Percentiles rank a stretch among this genome's conserved stretches.
phyloP scores from a whole-genome alignment of 345 rosid species.

The Balakata baccata region DNA sequence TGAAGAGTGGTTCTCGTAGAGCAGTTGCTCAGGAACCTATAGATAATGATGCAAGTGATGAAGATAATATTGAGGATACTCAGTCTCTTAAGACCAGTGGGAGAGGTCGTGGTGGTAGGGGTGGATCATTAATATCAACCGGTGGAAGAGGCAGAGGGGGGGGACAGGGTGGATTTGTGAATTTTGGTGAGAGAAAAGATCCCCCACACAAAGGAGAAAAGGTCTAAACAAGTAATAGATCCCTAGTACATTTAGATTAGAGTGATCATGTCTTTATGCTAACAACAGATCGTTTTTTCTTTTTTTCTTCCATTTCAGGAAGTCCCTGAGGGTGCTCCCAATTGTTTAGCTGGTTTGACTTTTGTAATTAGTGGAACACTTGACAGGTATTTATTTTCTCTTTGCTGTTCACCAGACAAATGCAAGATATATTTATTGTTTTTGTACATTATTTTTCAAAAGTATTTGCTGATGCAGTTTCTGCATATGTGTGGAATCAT shows the following conservation, averaged over 20 bases:
- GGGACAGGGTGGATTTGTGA: slow-evolving; percentile 90
- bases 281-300: slow-evolving; percentile 19
- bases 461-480: background rate
- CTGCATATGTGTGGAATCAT: slow-evolving; percentile 1
- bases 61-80: slow-evolving; percentile 50
- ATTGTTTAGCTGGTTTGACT: slow-evolving; percentile 82
- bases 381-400: slow-evolving; percentile 64
- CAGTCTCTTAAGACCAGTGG: slow-evolving; percentile 59
- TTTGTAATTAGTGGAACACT: slow-evolving; percentile 99
- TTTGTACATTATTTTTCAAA: background rate
- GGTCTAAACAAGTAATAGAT: slow-evolving; percentile 36
- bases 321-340: slow-evolving; percentile 91
- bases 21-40: slow-evolving; percentile 54
- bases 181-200: slow-evolving; percentile 93
- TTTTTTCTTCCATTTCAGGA: slow-evolving; percentile 52
- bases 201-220: slow-evolving; percentile 99
- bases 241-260: slow-evolving; percentile 1
- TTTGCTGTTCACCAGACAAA: background rate
- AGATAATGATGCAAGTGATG: slow-evolving; percentile 49
- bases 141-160: slow-evolving; percentile 90
- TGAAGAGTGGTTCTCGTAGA: slow-evolving; percentile 69
- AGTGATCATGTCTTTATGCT: slow-evolving; percentile 4
- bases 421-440: too few relatives aligned
- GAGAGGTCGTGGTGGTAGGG: slow-evolving; percentile 84
- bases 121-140: slow-evolving; percentile 52